Base-by-base conservation (phyloP, 2,329 filamentous ascomycete genomes). In the Epichloe amarillans region DNA sequence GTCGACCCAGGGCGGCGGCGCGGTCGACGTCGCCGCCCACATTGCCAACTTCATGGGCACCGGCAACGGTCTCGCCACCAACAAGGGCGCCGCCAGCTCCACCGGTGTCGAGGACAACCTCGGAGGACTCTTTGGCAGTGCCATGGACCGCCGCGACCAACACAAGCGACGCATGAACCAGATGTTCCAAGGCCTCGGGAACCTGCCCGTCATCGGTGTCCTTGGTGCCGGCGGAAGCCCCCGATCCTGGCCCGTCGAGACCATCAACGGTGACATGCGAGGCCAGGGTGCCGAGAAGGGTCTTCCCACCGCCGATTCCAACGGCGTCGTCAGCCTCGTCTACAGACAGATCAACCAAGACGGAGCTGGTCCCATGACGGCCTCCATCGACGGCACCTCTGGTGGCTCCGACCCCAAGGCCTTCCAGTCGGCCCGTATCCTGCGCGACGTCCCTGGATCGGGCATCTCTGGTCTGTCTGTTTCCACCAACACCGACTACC, bases 61-160 rank as follows among this genome's bases (percentile, higher is more conserved):
- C 2, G 42, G 51, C 5, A 36, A 21, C 21, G 44, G 44, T 3
- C 36, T 36, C 7, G 7, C 36, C 19, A 10, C 35, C 39, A 35
- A 36, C 5, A 23, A 46, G 23, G 37, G 46, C 8, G 23, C 33
- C 11, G 10, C 39, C 15, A 30, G 60, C 36, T 64, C 67, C 30
- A 61, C 62, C 7, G 70, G 72, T 19, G 64, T 68, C n/a, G 69
- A 72, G 63, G 67, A 73, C 50, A 61, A 69, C 43, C 40, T 54
- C 21, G 42, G 17, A 10, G 26, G 26, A 11, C 37, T 26, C 26
- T 8, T 26, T 8, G 26, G 26, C 2, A 35, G 44, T 38, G 45
- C 49, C 35, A 57, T 54, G 46, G 55, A 58, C 23, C 54, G 51
- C 33, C 55, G 56, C 23, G 21, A 52, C 15, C 46, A 57, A 47